Percentiles rank a stretch among this genome's conserved stretches.
phyloP scores from a whole-genome alignment of 73 alveolate species.

The Paraurostyla sp. region DNA sequence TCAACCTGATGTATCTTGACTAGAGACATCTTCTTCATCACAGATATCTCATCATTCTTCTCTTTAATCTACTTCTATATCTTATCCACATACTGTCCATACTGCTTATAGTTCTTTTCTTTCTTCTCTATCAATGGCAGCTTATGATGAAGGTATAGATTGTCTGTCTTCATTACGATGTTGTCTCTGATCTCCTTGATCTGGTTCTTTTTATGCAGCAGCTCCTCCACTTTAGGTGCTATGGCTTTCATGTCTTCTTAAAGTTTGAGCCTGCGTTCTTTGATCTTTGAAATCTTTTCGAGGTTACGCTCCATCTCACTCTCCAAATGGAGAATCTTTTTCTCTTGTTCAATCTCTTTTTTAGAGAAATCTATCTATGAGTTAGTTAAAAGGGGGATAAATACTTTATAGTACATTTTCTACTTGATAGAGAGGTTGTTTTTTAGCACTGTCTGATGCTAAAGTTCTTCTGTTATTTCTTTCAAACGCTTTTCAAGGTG shows the following conservation, averaged over 20 bases:
- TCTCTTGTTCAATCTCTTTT: conserved; percentile 11
- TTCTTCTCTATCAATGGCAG: neutral
- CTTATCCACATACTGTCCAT: neutral
- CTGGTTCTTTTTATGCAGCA: neutral
- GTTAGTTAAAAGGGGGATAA: neutral
- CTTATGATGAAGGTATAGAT: neutral
- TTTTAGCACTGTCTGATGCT: neutral
- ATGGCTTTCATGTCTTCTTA: neutral
- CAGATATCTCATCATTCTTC: neutral
- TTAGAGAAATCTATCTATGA: conserved; percentile 12
- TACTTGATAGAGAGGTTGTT: conserved; percentile 14
- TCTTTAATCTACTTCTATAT: neutral
- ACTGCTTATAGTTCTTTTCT: neutral
- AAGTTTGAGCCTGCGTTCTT: neutral
- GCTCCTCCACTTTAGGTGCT: neutral
- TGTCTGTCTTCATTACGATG: neutral
- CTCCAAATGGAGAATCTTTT: conserved; percentile 16
- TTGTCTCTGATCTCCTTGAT: neutral
- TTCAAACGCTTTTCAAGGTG: neutral
- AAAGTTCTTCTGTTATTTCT: neutral
- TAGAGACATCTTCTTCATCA: neutral
- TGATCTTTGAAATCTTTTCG: neutral
- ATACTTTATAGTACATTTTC: conserved; percentile 21
- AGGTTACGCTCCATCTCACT: conserved; percentile 28
- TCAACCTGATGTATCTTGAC: conserved; percentile 1